Evolutionary conservation across 2,329 filamentous ascomycete species (phyloP), one percentile per base, ranked within the genome.

Genomic region (Colletotrichum zoysiae): DNA sequence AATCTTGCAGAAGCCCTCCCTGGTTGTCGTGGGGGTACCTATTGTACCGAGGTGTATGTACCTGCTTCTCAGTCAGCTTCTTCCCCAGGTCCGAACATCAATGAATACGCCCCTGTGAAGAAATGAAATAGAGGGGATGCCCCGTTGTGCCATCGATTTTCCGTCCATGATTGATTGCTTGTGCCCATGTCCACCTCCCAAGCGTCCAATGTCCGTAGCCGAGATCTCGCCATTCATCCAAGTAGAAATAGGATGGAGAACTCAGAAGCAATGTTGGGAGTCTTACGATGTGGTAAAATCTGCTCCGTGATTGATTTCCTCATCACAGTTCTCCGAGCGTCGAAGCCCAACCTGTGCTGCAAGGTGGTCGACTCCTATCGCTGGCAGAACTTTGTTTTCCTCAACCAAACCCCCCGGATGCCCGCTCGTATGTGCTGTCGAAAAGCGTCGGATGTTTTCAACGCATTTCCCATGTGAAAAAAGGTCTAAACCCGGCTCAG

Each of bases 261-360:
- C 56, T 58, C 56, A 58, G 56, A 58, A 40, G 42, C 35, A 6
- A 42, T 26, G 0, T 9, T 58, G 12, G 11, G 56, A 58, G 56
- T 58, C 56, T 58, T 42, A 18, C 12, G 12, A 1, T 9, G 4
- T 6, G 56, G 35, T 1, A 8, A 26, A 42, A 26, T 5, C 56
- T 58, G 56, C 56, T 58, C 56, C 56, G 11, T 6, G 33, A 7
- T 58, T 20, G 12, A 2, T 40, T 20, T 42, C 12, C 14, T 58
- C 35, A 58, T 58, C 35, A 42, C 56, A n/a, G 56, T 58, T 58
- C 56, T 58, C n/a, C n/a, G 18, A 18, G 16, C 18, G 11, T 40
- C 53, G n/a, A 18, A 23, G 7, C 26, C 26, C 26, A 30, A 30
- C 26, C 26, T 30, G 26, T 3, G 2, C 26, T 30, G 26, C 26